Evolutionary conservation across 768 basidiomycete genomes (phyloP), one percentile per base, ranked within the genome.

Genomic region (Sistotremastrum niveocremeum): DNA sequence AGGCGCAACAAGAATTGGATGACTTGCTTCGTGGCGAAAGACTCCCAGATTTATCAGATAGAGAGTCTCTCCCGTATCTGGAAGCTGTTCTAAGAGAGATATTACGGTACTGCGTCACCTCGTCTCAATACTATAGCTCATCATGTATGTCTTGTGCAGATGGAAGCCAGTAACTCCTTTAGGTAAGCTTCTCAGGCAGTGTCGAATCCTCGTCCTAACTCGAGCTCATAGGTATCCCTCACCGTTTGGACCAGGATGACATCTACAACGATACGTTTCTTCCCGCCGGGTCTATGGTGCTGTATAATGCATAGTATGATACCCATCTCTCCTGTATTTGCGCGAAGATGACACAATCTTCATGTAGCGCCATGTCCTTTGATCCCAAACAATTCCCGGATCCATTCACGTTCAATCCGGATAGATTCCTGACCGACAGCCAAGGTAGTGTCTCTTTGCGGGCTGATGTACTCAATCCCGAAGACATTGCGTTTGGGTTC

Each of bases 281-380:
- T 30, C 53, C 55, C 7, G 48, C 45, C 37, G 51, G 51, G 7
- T 52, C 54, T 6, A 44, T 56, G 33, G 41, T 54, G 33, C 38
- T 54, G 20, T 42, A 33, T 6, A 52, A 56, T 41, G 42, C 51
- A 10, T 54, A 49, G 55, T 52, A 45, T n/a, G 53, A 20, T 20
- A 20, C 20, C 20, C 20, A 20, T 20, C 20, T 20, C 20, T 20
- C 20, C 20, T 20, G 20, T 20, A 20, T 20, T 20, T 20, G 20
- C 20, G 20, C 20, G 20, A 20, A 20, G 20, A 20, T 20, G 20
- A 20, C 20, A 20, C 20, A 20, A 20, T 20, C 39, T 6, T 10
- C 45, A 63, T 59, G 61, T 20, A 20, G 20, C 20, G 56, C 58
- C 10, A 60, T 65, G 54, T 50, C 58, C 39, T 60, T 60, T 11